phyloP scores from a whole-genome alignment of 176 grass and related monocot species.

The Chloris gayana region DNA sequence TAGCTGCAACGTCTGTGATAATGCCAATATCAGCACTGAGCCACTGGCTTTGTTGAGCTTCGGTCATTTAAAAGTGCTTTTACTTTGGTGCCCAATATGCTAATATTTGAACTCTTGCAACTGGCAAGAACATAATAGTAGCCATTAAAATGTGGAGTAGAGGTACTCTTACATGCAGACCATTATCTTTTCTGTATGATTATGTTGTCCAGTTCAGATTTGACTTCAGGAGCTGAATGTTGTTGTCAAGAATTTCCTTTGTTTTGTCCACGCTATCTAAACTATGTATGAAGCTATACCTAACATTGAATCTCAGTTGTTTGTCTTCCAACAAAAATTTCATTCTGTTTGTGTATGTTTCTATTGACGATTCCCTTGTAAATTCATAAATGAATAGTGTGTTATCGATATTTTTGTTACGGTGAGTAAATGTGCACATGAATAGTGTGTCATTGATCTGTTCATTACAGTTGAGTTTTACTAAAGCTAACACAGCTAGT shows the following conservation, averaged over 20 bases:
- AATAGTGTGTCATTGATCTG: background rate
- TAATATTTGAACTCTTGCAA: slow-evolving; percentile 14
- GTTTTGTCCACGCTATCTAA: background rate
- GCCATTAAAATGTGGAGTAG: background rate
- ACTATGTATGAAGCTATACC: background rate
- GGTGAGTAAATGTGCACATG: background rate
- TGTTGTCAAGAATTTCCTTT: background rate
- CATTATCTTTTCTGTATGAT: slow-evolving; percentile 9
- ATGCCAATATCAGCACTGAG: too few species aligned
- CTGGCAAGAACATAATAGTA: background rate
- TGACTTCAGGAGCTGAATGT: slow-evolving; percentile 9
- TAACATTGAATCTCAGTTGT: background rate
- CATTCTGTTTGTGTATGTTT: background rate
- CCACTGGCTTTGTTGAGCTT: background rate
- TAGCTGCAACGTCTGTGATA: background rate
- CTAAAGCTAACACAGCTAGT: background rate
- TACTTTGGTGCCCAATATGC: background rate
- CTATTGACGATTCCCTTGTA: background rate
- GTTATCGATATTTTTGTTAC: background rate
- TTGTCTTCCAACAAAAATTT: background rate
- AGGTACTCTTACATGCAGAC: background rate
- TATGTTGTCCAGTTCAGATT: background rate
- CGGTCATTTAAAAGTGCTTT: background rate
- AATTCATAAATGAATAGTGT: background rate
- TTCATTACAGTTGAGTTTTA: background rate